Evolutionary conservation across 2,329 filamentous ascomycete genomes (phyloP), one percentile per base, ranked within the genome.

Genomic region (Curvularia lunata): DNA sequence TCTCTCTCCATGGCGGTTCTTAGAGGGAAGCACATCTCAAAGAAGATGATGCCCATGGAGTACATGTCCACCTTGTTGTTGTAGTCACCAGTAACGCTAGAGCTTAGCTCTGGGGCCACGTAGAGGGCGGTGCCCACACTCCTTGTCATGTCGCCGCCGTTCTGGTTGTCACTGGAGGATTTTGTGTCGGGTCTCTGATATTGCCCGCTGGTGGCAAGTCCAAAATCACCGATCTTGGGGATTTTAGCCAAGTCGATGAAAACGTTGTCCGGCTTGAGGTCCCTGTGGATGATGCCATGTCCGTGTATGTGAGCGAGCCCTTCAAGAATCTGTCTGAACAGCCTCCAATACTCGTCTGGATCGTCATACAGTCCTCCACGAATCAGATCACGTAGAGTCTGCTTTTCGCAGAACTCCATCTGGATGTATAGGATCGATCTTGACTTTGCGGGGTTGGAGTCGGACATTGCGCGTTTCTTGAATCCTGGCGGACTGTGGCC

Each of bases 51-150:
- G 0, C 95, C 95, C 41, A 99, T 83, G 0, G 94, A 97, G 74
- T 95, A 99, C 94, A 99, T 98, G 84, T 99, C 95, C 1, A 98
- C 93, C 76, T 97, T 98, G 56, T 91, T 88, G 58, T 91, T 96
- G 74, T 98, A 98, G 60, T 88, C 88, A 3, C 89, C 90, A 30
- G 85, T 85, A 5, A 88, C 88, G 5, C 85, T 85, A 1, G 91
- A 92, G 58, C 90, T 88, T 54, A 99, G 86, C 76, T 99, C 95
- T 0, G 95, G 95, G 0, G 95, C 95, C 54, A 96, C 91, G 70
- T 99, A 99, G 56, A 95, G 90, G 0, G 91, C 89, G 13, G 95
- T 99, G 4, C 87, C 87, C 46, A 90, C 80, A 65, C 86, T 87
- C 50, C 84, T 81, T 5, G 90, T 92, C 82, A 92, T 86, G 64